These are phyloP conservation scores for Claviceps digitariae DNA, from an alignment of 2,329 filamentous ascomycete genomes.

Conservation along the genomic window DNA sequence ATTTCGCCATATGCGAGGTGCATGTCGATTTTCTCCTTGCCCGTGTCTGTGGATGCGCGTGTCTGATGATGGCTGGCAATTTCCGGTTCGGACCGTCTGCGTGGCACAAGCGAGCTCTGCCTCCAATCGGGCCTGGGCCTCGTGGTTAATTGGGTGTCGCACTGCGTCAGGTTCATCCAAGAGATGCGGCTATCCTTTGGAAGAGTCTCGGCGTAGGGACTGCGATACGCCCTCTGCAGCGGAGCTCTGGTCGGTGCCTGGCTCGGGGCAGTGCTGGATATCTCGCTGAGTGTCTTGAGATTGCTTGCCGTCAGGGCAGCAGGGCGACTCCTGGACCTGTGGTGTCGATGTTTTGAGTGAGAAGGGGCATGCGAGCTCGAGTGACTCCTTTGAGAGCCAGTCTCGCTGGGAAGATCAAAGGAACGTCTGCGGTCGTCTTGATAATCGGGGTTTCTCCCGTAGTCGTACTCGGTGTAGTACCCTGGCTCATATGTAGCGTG, in stretches of 20 bases:
- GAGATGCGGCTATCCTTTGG: slow-evolving; percentile 30
- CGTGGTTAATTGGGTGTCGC: slow-evolving; percentile 15
- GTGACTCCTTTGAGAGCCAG: slow-evolving; percentile 30
- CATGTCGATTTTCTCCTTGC: slow-evolving; percentile 62
- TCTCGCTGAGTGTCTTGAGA: slow-evolving; percentile 38
- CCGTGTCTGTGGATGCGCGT: slow-evolving; percentile 6
- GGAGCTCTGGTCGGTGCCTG: slow-evolving; percentile 16
- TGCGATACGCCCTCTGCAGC: slow-evolving; percentile 20
- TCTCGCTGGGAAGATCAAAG: slow-evolving; percentile 19
- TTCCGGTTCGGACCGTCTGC: slow-evolving; percentile 25
- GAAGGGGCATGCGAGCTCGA: slow-evolving; percentile 19
- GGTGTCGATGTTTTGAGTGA: slow-evolving; percentile 15
- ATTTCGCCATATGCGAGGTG: slow-evolving; percentile 81
- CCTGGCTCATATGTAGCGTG: slow-evolving; percentile 7
- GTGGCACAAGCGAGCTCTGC: slow-evolving; percentile 18
- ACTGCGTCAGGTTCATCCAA: slow-evolving; percentile 14
- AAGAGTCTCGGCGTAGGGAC: slow-evolving; percentile 21
- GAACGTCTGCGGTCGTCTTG: slow-evolving; percentile 20
- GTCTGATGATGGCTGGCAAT: slow-evolving; percentile 13
- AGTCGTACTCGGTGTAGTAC: slow-evolving; percentile 20
- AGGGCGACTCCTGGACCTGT: slow-evolving; percentile 18
- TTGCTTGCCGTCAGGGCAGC: slow-evolving; percentile 38
- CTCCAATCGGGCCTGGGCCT: slow-evolving; percentile 5
- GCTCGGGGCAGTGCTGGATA: slow-evolving; percentile 35
- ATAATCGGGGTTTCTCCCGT: slow-evolving; percentile 13